phyloP scores from a whole-genome alignment of 1,284 basidiomycete species.

The Naganishia liquefaciens region DNA sequence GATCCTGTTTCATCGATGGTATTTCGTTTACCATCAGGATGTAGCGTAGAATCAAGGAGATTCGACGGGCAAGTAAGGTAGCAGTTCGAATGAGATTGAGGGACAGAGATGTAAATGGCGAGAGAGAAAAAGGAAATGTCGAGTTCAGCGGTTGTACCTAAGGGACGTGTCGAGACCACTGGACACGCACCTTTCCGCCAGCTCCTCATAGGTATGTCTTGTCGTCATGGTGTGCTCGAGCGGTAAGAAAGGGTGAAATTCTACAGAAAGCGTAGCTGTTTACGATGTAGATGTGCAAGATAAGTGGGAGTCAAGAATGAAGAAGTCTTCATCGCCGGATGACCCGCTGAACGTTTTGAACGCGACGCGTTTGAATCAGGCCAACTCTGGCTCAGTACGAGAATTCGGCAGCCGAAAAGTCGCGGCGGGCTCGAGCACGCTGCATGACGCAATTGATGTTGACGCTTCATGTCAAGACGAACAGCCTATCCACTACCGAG shows the following conservation, averaged over 20 bases:
- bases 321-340: neutral
- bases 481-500: no score
- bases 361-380: constrained; percentile 2
- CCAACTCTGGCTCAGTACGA: neutral
- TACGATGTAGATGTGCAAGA: neutral
- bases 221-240: constrained; percentile 13
- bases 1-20: constrained; percentile 40
- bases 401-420: no score
- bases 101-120: neutral
- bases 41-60: neutral
- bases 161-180: neutral
- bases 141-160: no score
- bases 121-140: neutral
- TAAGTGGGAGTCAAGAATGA: no score
- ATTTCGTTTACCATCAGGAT: constrained; percentile 24
- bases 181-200: constrained; percentile 48
- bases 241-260: neutral
- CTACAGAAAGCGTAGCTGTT: neutral
- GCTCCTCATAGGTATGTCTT: constrained; percentile 46
- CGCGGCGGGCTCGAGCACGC: neutral
- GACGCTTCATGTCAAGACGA: neutral
- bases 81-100: neutral
- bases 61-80: no score
- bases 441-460: neutral
- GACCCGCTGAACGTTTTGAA: constrained; percentile 1